Evolutionary conservation across 495 filamentous ascomycete genomes (phyloP).

Genomic region (Cercophora samala): DNA sequence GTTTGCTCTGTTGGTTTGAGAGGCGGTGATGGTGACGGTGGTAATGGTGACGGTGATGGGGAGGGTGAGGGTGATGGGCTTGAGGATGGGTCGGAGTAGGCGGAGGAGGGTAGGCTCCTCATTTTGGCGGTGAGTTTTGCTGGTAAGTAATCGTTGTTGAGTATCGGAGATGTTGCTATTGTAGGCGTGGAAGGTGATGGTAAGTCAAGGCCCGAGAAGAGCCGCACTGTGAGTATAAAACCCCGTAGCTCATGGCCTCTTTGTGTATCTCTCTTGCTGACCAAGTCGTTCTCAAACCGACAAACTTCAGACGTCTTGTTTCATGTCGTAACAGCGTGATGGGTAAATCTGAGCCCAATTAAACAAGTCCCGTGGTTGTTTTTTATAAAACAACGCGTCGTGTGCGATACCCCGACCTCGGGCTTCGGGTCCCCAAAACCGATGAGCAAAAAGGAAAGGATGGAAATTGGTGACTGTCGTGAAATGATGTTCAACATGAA

Average conservation of each 20-base stretch:
- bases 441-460: background rate
- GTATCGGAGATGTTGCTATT: background rate
- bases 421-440: background rate
- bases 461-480: background rate
- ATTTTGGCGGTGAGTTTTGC: background rate
- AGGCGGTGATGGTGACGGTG: background rate
- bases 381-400: background rate
- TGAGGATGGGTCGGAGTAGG: too few relatives aligned
- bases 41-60: background rate
- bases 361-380: too few relatives aligned
- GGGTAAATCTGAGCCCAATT: background rate
- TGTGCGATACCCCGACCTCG: background rate
- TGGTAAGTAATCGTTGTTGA: background rate
- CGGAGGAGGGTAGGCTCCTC: background rate
- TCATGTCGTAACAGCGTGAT: background rate
- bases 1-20: constrained; percentile 34
- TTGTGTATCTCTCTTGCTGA: background rate
- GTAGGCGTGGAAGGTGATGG: background rate
- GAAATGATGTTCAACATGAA: background rate
- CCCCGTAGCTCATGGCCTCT: background rate
- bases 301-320: background rate
- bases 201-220: background rate
- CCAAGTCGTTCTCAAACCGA: background rate
- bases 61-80: background rate
- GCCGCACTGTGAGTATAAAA: background rate